These are phyloP conservation scores for Pythium brachiatum DNA, from an alignment of 352 stramenopile genomes.

Conservation along the genomic window DNA sequence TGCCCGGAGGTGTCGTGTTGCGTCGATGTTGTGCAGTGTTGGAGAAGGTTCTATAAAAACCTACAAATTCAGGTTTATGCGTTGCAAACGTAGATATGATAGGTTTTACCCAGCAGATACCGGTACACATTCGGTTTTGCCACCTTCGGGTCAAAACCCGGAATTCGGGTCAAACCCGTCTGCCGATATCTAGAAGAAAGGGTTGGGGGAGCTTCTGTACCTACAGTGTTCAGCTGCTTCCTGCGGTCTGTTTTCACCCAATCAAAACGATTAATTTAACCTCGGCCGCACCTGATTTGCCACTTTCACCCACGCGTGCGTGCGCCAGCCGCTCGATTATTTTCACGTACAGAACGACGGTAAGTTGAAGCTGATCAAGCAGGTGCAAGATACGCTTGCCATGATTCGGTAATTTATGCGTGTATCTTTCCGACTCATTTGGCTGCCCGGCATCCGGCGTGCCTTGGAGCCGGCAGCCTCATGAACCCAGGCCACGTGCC, in stretches of 20 bases:
- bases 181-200: neutral
- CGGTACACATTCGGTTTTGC: too few species aligned
- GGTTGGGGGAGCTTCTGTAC: too few species aligned
- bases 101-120: too few species aligned
- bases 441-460: neutral
- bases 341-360: neutral
- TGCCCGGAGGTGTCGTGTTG: neutral
- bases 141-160: neutral
- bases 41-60: constrained; percentile 8
- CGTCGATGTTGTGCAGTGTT: too few species aligned
- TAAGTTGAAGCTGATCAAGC: constrained; percentile 8
- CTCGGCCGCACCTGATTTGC: constrained; percentile 6
- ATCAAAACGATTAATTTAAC: constrained; percentile 15
- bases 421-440: constrained; percentile 5
- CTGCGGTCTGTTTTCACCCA: constrained; percentile 18
- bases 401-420: neutral
- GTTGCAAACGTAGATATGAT: too few species aligned
- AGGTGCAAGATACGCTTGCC: too few species aligned
- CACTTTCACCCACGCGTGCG: neutral
- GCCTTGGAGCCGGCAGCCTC: neutral
- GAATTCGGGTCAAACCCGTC: neutral
- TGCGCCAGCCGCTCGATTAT: constrained; percentile 5
- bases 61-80: constrained; percentile 2
- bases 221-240: neutral
- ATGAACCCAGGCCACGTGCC: neutral